Evolutionary conservation across 768 basidiomycete species (phyloP).

Genomic region (Hypsizygus marmoreus): DNA sequence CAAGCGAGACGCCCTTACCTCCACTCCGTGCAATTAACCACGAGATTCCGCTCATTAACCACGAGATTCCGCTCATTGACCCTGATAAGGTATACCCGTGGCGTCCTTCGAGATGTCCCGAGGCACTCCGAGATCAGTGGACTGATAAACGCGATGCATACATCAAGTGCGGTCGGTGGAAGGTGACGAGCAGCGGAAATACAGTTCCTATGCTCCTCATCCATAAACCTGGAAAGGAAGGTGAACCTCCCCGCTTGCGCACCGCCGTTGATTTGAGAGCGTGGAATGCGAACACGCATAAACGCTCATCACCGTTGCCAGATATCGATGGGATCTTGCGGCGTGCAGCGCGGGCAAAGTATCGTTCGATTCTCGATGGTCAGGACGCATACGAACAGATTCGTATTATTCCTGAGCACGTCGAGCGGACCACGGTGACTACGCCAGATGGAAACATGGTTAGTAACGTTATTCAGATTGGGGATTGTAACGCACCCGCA

Average conservation of each 20-base stretch:
- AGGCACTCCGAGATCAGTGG: constrained; percentile 9
- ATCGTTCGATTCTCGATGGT: constrained; percentile 36
- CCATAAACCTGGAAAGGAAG: constrained; percentile 25
- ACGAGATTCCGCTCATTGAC: constrained; percentile 35
- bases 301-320: constrained; percentile 34
- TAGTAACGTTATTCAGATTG: constrained; percentile 29
- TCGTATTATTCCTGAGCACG: constrained; percentile 25
- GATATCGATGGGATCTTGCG: constrained; percentile 35
- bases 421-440: constrained; percentile 20
- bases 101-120: constrained; percentile 14
- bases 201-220: constrained; percentile 3
- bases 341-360: constrained; percentile 27
- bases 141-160: constrained; percentile 11
- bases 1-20: constrained; percentile 1
- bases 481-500: constrained; percentile 28
- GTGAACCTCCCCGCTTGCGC: constrained; percentile 26
- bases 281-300: constrained; percentile 37
- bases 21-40: constrained; percentile 33
- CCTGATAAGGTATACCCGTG: constrained; percentile 23
- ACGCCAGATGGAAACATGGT: constrained; percentile 34
- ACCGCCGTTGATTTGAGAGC: constrained; percentile 37
- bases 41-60: no score
- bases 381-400: constrained; percentile 45
- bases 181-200: constrained; percentile 2
- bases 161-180: constrained; percentile 11